These are phyloP conservation scores for Boletus sp. DNA, from an alignment of 768 basidiomycete species.

Conservation along the genomic window DNA sequence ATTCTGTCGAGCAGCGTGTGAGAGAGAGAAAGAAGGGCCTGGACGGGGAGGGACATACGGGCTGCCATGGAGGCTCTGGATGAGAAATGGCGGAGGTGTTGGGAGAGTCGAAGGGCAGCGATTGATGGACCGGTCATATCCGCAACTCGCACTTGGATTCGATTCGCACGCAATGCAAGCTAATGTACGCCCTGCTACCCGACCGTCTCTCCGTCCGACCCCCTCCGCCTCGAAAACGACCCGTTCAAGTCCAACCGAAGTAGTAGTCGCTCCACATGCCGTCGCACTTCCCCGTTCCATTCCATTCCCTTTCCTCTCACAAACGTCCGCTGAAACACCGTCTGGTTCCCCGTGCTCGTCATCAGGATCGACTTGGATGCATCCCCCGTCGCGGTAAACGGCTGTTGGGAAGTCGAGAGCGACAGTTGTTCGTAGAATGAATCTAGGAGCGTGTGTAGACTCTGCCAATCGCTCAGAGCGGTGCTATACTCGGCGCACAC, in stretches of 20 bases:
- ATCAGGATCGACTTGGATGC: constrained; percentile 71
- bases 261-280: constrained; percentile 79
- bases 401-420: constrained; percentile 70
- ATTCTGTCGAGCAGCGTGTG: constrained; percentile 44
- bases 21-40: neutral
- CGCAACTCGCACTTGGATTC: neutral
- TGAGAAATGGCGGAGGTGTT: constrained; percentile 59
- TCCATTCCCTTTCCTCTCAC: constrained; percentile 52
- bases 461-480: constrained; percentile 39
- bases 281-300: constrained; percentile 62
- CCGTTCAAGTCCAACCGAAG: constrained; percentile 85
- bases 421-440: constrained; percentile 82
- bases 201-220: neutral
- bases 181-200: neutral
- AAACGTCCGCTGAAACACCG: constrained; percentile 46
- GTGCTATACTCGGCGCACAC: neutral
- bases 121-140: constrained; percentile 27
- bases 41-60: constrained; percentile 13
- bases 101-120: constrained; percentile 48
- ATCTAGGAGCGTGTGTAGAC: constrained; percentile 60
- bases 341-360: constrained; percentile 47
- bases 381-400: constrained; percentile 58
- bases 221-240: constrained; percentile 53
- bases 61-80: constrained; percentile 44
- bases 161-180: neutral